Conservation (phyloP, 176 grass and related monocot genomes). For the Melocanna baccifera region DNA sequence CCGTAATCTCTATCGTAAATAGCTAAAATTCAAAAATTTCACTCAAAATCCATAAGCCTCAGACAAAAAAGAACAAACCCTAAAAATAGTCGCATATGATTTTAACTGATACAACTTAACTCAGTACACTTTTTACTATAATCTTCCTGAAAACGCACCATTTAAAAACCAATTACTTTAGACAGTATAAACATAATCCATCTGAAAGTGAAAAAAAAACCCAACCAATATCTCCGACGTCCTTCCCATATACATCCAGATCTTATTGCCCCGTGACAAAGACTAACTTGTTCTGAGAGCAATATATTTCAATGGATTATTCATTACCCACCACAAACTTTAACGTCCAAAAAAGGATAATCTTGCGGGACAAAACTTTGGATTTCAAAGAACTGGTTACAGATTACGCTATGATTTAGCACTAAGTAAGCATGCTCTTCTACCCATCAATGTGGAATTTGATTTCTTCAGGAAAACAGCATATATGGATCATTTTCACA, state of each 20-base stretch:
- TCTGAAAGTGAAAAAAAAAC: no score
- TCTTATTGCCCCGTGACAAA: background rate
- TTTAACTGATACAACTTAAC: no score
- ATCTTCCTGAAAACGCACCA: no score
- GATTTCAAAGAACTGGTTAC: background rate
- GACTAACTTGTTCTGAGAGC: background rate
- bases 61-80: no score
- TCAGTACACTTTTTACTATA: no score
- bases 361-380: conserved; percentile 2
- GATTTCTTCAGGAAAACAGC: conserved; percentile 10
- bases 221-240: background rate
- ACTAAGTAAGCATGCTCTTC: background rate
- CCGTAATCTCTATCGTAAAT: no score
- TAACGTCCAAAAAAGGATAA: background rate
- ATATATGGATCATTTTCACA: background rate
- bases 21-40: no score
- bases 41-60: no score
- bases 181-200: no score
- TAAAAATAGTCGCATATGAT: no score
- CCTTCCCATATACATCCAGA: background rate
- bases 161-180: no score
- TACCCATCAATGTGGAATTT: background rate
- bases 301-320: background rate
- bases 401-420: background rate
- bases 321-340: background rate